phyloP scores from a whole-genome alignment of 306 rosid species.

The Adenanthera pavonina region DNA sequence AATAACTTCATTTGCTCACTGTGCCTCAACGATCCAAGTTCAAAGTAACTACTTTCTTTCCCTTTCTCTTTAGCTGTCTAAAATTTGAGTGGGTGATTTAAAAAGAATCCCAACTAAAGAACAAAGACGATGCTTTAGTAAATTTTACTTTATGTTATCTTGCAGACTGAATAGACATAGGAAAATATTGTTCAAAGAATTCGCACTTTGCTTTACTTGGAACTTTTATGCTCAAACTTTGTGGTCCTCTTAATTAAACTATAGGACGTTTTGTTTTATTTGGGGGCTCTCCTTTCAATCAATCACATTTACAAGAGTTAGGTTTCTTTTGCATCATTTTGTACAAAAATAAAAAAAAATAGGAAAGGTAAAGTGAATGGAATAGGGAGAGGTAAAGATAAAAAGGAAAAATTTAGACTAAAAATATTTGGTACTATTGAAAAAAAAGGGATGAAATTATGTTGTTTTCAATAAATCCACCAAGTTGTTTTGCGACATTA shows the following conservation, averaged over 20 bases:
- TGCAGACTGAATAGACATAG: constrained; percentile 30
- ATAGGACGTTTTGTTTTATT: constrained; percentile 12
- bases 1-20: background rate
- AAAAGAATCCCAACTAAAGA: background rate
- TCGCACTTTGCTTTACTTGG: constrained; percentile 21
- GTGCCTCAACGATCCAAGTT: background rate
- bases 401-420: no score
- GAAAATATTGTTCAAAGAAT: constrained; percentile 36
- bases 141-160: constrained; percentile 11
- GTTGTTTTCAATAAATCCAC: no score
- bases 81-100: background rate
- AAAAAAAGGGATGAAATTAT: no score
- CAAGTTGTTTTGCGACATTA: no score
- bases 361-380: no score
- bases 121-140: background rate
- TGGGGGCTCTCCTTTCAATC: constrained; percentile 38
- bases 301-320: background rate
- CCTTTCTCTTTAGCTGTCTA: background rate
- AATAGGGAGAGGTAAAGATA: no score
- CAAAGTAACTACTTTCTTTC: background rate
- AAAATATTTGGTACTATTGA: no score
- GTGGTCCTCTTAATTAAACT: constrained; percentile 30
- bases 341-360: no score
- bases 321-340: background rate
- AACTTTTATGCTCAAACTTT: constrained; percentile 17